Base-by-base conservation (phyloP, 1,284 basidiomycete species). In the Austroboletus niveus region DNA sequence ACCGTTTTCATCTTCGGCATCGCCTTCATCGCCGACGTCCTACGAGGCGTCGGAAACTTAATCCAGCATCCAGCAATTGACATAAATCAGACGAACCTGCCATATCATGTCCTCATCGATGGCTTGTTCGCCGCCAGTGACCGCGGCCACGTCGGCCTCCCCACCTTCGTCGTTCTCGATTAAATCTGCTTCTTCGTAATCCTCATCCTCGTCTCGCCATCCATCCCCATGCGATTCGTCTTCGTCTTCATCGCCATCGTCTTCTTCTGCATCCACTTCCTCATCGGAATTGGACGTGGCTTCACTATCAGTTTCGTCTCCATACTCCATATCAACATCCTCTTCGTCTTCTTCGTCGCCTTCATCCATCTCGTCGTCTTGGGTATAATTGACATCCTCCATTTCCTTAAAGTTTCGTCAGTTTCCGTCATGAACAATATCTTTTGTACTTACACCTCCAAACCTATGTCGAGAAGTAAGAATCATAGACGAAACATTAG, bases 311-410 rank as follows among this genome's bases (percentile, higher is more conserved):
- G 86, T 88, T 54, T 88, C 87, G 42, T 92, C 88, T 8, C 80
- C 89, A 54, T 85, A 91, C 42, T 93, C 91, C 80, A 94, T 92
- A 51, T 94, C 92, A 29, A 90, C 87, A 52, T 92, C 89, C 49
- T 87, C 89, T 15, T 86, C 88, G 9, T 85, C 87, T 24, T 86
- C 87, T 12, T 85, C 90, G 36, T 85, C 88, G 51, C 87, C 88
- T 32, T 89, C 90, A 48, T 87, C 88, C 77, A 91, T 89, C 48
- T 86, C 89, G 49, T 89, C 88, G 40, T 87, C 88, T 24, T 80
- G 78, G 51, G 81, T 69, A 54, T 79, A 89, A 52, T 83, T 78
- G 12, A 78, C 77, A 57, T 88, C 88, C 55, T 90, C 90, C 86
- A 92, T 91, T 65, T 91, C 89, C 90, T 92, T 56, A 44, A 48